Evolutionary conservation across 345 rosid genomes (phyloP).

Genomic region (Ricinus communis): DNA sequence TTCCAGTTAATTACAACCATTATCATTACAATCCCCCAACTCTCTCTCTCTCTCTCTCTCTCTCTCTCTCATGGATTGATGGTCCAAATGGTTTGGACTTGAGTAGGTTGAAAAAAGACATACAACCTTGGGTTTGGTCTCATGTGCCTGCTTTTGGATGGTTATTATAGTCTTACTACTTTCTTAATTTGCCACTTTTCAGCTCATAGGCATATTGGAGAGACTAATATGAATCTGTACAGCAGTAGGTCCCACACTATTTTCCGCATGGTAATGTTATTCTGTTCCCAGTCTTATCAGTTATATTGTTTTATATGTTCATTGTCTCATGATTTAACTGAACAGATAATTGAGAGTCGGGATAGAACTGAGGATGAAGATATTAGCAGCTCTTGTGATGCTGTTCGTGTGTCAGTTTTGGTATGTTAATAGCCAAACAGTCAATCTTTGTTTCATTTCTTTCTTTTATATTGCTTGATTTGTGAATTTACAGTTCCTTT

Average conservation of each 20-base stretch:
- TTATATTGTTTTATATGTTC: slow-evolving; percentile 15
- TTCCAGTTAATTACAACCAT: no score
- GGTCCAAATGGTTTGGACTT: no score
- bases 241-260: slow-evolving; percentile 98
- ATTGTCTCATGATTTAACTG: slow-evolving; percentile 19
- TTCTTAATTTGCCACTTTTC: slow-evolving; percentile 29
- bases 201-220: slow-evolving; percentile 97
- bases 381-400: slow-evolving; percentile 67
- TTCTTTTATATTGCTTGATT: not conserved
- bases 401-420: slow-evolving; percentile 92
- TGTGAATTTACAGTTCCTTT: not conserved
- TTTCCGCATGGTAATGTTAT: slow-evolving; percentile 78
- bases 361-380: slow-evolving; percentile 68
- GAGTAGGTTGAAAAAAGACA: no score
- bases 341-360: slow-evolving; percentile 89
- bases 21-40: no score
- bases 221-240: slow-evolving; percentile 87
- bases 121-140: no score
- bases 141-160: not conserved
- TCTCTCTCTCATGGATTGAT: not conserved
- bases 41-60: not conserved
- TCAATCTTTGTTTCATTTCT: not conserved
- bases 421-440: slow-evolving; percentile 37
- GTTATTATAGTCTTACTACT: not conserved
- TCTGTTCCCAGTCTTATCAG: slow-evolving; percentile 10